A percentile compares a stretch with the other conserved stretches of the same genome.
Conservation (phyloP, 371 early-diverging fungal species). For the Mycotypha africana region DNA sequence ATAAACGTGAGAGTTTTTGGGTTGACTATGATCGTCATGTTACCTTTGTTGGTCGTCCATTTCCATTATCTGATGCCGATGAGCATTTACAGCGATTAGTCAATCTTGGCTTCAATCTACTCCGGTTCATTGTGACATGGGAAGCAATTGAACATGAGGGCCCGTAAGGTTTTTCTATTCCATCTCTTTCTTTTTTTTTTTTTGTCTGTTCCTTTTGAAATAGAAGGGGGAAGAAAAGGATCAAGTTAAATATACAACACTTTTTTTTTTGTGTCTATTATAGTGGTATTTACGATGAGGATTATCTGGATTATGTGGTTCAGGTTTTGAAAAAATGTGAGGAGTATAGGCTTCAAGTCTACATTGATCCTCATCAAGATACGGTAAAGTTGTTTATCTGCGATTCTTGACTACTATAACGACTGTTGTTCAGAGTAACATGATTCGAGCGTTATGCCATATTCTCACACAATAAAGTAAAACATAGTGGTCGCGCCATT, state of each 20-base stretch:
- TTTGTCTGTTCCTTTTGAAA: too few species aligned
- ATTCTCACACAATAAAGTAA: neutral
- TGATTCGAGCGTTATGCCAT: neutral
- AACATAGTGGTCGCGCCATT: conserved; percentile 64
- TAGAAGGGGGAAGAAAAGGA: too few species aligned
- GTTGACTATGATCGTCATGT: conserved; percentile 51
- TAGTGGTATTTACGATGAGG: conserved; percentile 81
- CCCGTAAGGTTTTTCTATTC: conserved; percentile 47
- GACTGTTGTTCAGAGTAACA: too few species aligned
- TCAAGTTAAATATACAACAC: conserved; percentile 11
- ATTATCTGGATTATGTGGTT: conserved; percentile 74
- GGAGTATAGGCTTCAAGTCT: conserved; percentile 67
- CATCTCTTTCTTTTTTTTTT: too few species aligned
- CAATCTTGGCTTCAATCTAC: conserved; percentile 76
- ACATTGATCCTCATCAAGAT: conserved; percentile 83
- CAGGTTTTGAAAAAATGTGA: conserved; percentile 57
- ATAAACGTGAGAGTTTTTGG: conserved; percentile 45
- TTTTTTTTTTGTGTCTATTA: conserved; percentile 16
- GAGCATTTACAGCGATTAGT: conserved; percentile 70
- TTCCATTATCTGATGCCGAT: conserved; percentile 80
- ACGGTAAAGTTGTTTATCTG: too few species aligned
- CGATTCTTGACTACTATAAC: too few species aligned
- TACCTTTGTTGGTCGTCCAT: conserved; percentile 70
- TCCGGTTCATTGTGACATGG: conserved; percentile 79
- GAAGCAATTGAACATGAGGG: conserved; percentile 80